A percentile compares a stretch with the other conserved stretches of the same genome.
Conservation (phyloP, 768 basidiomycete species). For the Suillus ampliporus region DNA sequence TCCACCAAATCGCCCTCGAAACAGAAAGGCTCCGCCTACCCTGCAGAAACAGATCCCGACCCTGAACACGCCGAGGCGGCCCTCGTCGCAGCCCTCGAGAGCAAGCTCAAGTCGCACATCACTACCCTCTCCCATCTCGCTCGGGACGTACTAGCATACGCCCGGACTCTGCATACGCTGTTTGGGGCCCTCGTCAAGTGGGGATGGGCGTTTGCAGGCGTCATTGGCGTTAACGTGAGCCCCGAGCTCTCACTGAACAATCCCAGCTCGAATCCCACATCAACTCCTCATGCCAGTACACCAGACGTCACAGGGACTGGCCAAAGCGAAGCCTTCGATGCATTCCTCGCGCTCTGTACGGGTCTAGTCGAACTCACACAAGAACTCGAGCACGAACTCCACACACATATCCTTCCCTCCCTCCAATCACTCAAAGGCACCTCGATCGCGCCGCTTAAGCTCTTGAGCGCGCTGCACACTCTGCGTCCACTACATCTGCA, state of each 20-base stretch:
- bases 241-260: conserved; percentile 24
- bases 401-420: conserved; percentile 58
- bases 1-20: conserved; percentile 15
- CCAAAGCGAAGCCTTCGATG: conserved; percentile 69
- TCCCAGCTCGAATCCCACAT: background rate
- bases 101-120: conserved; percentile 61
- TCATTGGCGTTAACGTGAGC: conserved; percentile 62
- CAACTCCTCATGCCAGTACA: conserved; percentile 19
- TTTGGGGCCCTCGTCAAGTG: conserved; percentile 60
- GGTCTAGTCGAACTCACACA: conserved; percentile 57
- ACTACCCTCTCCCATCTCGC: conserved; percentile 66
- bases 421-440: conserved; percentile 63
- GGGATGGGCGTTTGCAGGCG: conserved; percentile 68
- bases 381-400: conserved; percentile 59
- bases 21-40: conserved; percentile 31
- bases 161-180: conserved; percentile 52
- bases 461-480: conserved; percentile 73
- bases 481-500: conserved; percentile 76
- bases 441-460: conserved; percentile 64
- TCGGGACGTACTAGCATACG: conserved; percentile 68
- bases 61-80: conserved; percentile 49
- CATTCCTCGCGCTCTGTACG: conserved; percentile 66
- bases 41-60: conserved; percentile 20
- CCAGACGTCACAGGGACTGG: conserved; percentile 18
- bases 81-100: conserved; percentile 59